Evolutionary conservation across 345 rosid species (phyloP).

Genomic region (Conringia planisiliqua): DNA sequence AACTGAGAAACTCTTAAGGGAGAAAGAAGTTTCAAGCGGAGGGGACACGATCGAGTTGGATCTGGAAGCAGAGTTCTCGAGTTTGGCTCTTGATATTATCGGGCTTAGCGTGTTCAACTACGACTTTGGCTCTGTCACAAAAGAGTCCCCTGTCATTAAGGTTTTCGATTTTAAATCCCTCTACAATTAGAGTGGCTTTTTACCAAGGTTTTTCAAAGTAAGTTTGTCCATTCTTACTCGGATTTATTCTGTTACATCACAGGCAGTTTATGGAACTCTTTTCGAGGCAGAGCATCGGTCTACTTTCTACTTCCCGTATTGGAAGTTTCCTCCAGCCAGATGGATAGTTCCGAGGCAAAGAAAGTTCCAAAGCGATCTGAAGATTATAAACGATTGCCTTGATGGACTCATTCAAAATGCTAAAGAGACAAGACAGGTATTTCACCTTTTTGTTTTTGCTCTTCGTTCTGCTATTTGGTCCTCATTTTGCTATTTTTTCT

Average conservation of each 20-base stretch:
- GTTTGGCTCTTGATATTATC: constrained; percentile 87
- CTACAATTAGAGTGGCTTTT: not conserved
- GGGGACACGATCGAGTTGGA: constrained; percentile 61
- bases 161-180: constrained; percentile 27
- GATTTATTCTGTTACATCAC: constrained; percentile 21
- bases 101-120: constrained; percentile 94
- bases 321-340: constrained; percentile 88
- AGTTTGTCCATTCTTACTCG: not conserved
- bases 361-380: constrained; percentile 81
- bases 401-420: constrained; percentile 93
- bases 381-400: constrained; percentile 84
- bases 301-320: constrained; percentile 88
- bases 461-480: not conserved
- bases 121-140: constrained; percentile 87
- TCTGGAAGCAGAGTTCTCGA: constrained; percentile 95
- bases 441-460: not conserved
- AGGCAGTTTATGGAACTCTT: constrained; percentile 98
- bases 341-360: constrained; percentile 92
- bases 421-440: constrained; percentile 84
- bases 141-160: constrained; percentile 96
- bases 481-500: constrained; percentile 16
- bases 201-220: not conserved
- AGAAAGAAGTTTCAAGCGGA: constrained; percentile 39
- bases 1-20: constrained; percentile 58
- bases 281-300: constrained; percentile 98